A percentile compares a stretch with the other conserved stretches of the same genome.
phyloP scores from a whole-genome alignment of 2,329 filamentous ascomycete genomes.

The Peltaster fructicola region DNA sequence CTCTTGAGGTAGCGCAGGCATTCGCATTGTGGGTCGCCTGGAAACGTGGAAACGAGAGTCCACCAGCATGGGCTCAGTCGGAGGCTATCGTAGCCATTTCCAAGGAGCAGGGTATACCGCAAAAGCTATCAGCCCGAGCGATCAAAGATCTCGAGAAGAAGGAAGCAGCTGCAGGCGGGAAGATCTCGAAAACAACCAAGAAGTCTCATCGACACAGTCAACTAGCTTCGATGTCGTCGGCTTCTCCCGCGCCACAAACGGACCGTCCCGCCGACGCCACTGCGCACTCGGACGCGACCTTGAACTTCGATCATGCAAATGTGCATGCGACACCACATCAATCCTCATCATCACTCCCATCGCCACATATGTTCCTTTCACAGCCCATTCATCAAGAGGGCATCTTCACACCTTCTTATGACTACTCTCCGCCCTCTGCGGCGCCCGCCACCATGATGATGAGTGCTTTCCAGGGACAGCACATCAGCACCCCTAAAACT shows the following conservation, averaged over 20 bases:
- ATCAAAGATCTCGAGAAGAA: slow-evolving; percentile 39
- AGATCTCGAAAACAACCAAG: too few species aligned
- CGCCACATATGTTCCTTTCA: slow-evolving; percentile 20
- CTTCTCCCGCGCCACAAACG: slow-evolving; percentile 19
- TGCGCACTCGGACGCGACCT: slow-evolving; percentile 1
- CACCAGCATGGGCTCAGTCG: slow-evolving; percentile 43
- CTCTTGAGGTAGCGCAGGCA: slow-evolving; percentile 38
- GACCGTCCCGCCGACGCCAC: slow-evolving; percentile 4
- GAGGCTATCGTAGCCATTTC: slow-evolving; percentile 36
- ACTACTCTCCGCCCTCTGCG: too few species aligned
- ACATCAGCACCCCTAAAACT: slow-evolving; percentile 34
- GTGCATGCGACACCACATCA: slow-evolving; percentile 8
- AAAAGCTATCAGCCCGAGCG: slow-evolving; percentile 37
- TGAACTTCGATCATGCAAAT: slow-evolving; percentile 3
- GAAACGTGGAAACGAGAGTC: slow-evolving; percentile 47
- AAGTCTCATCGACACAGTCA: slow-evolving; percentile 29
- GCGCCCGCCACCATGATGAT: slow-evolving; percentile 13
- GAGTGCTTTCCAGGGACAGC: slow-evolving; percentile 13
- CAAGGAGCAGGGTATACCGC: slow-evolving; percentile 29
- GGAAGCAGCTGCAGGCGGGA: slow-evolving; percentile 25
- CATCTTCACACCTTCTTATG: too few species aligned
- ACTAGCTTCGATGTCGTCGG: too few species aligned
- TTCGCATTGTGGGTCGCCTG: slow-evolving; percentile 51
- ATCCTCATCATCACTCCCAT: slow-evolving; percentile 5
- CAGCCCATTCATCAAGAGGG: too few species aligned